Evolutionary conservation across 2,329 filamentous ascomycete species (phyloP).

Genomic region (Ophiobolus disseminans): DNA sequence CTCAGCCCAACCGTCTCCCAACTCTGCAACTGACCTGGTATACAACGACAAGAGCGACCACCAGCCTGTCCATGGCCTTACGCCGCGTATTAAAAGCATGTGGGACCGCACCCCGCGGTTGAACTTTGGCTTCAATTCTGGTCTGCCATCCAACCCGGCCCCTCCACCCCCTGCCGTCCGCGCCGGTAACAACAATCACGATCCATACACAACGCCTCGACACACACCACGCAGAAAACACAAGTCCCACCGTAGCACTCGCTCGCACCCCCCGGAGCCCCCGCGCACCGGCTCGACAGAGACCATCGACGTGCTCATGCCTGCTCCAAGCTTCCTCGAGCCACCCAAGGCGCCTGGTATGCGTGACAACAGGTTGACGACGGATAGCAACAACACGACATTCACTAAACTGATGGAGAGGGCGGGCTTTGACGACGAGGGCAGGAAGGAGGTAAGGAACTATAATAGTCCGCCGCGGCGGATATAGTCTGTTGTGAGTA

Average conservation of each 20-base stretch:
- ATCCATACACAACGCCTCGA: conserved; percentile 43
- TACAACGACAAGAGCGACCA: conserved; percentile 27
- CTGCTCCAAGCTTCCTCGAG: conserved; percentile 44
- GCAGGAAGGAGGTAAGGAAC: conserved; percentile 35
- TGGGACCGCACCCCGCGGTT: conserved; percentile 45
- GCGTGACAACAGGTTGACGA: conserved; percentile 42
- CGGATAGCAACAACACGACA: conserved; percentile 44
- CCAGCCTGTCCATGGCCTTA: conserved; percentile 30
- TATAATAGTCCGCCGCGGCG: conserved; percentile 22
- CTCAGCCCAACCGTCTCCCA: conserved; percentile 33
- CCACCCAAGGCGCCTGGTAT: conserved; percentile 41
- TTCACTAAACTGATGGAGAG: conserved; percentile 53
- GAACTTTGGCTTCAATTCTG: conserved; percentile 35
- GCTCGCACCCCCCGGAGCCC: conserved; percentile 17
- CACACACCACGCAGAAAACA: conserved; percentile 33
- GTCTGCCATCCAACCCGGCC: conserved; percentile 25
- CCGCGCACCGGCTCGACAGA: conserved; percentile 48
- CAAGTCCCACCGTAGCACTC: conserved; percentile 23
- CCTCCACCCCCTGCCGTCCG: conserved; percentile 34
- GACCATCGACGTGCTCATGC: conserved; percentile 55
- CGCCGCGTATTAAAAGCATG: conserved; percentile 44
- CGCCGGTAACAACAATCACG: conserved; percentile 32
- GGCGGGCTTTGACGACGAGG: conserved; percentile 48
- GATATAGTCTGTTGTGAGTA: not conserved
- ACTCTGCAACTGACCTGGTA: conserved; percentile 34